Conservation (phyloP, 176 grass and related monocot genomes). For the Rhipidocladum racemiflorum region DNA sequence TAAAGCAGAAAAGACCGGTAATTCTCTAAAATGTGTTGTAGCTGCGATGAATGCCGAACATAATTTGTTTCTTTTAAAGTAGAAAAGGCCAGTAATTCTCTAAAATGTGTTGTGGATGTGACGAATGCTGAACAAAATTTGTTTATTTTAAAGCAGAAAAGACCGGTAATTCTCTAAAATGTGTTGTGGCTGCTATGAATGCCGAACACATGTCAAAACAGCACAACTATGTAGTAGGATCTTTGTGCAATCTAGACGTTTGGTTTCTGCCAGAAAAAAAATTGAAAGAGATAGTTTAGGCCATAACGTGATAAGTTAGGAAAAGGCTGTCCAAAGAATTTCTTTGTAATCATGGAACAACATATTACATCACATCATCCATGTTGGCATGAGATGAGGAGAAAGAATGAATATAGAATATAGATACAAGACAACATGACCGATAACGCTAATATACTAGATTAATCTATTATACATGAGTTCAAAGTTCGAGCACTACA, state of each 20-base stretch:
- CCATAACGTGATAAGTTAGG: neutral
- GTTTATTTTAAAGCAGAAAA: neutral
- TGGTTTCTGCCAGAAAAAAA: neutral
- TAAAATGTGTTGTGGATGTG: neutral
- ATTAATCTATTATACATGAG: neutral
- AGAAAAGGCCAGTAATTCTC: neutral
- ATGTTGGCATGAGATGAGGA: constrained; percentile 3
- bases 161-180: neutral
- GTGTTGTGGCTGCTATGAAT: neutral
- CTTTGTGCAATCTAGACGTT: neutral
- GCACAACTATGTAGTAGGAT: neutral
- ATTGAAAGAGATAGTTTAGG: neutral
- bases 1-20: neutral
- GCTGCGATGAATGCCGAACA: neutral
- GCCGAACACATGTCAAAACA: neutral
- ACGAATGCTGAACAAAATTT: neutral
- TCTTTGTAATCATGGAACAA: neutral
- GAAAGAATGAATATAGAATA: constrained; percentile 10
- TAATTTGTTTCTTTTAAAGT: neutral
- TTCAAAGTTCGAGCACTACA: neutral
- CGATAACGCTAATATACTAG: constrained; percentile 2
- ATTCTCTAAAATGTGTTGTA: neutral
- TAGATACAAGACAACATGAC: constrained; percentile 14
- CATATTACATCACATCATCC: neutral
- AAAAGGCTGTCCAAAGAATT: constrained; percentile 3